Evolutionary conservation across 2,329 filamentous ascomycete genomes (phyloP).

Genomic region (Fusarium graminum): DNA sequence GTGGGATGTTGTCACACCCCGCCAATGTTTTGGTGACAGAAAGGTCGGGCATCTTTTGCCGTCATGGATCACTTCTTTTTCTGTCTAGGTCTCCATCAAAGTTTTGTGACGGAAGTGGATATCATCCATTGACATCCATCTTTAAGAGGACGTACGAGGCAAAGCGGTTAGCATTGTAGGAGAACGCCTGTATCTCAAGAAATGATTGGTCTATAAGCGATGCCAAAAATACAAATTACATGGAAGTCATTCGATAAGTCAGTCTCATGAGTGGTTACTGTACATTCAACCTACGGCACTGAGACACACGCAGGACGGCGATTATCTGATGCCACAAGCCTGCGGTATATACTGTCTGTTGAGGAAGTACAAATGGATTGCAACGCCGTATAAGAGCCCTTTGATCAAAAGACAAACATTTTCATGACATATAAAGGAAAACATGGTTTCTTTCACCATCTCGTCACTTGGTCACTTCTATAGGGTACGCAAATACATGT

Average conservation of each 20-base stretch:
- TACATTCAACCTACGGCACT: too few relatives aligned
- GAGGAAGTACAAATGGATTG: neutral
- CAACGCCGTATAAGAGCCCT: neutral
- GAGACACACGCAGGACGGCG: neutral
- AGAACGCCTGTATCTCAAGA: neutral
- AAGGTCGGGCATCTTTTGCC: neutral
- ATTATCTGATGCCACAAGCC: conserved; percentile 22
- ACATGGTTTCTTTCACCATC: neutral
- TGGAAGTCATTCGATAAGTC: neutral
- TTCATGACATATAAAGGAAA: neutral
- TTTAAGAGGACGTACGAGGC: conserved; percentile 28
- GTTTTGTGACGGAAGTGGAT: conserved; percentile 47
- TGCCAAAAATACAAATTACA: conserved; percentile 1
- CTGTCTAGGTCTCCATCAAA: conserved; percentile 38
- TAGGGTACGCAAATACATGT: conserved; percentile 21
- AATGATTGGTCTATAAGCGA: conserved; percentile 8
- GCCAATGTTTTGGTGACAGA: conserved; percentile 44
- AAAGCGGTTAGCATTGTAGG: conserved; percentile 16
- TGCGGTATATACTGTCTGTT: conserved; percentile 6
- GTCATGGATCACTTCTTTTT: neutral
- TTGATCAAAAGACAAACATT: neutral
- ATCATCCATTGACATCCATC: conserved; percentile 18
- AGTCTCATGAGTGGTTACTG: neutral
- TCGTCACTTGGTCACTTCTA: conserved; percentile 2
- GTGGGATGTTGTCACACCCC: conserved; percentile 44